These are phyloP conservation scores for Ascocoryne sarcoides DNA, from an alignment of 2,329 filamentous ascomycete species.

Conservation along the genomic window DNA sequence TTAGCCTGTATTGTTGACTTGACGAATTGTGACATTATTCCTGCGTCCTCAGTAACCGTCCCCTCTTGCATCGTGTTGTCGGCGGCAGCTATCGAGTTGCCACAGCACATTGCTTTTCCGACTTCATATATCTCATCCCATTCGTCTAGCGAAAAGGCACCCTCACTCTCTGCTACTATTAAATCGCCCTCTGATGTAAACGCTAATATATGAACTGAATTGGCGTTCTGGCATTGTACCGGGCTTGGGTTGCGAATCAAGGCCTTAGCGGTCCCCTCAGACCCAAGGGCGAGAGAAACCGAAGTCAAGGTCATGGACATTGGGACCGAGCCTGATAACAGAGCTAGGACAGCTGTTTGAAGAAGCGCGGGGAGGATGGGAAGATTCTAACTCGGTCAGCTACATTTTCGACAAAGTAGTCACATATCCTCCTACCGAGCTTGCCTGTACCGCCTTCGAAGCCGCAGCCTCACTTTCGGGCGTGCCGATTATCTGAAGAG, in stretches of 20 bases:
- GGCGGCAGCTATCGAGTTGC: conserved; percentile 24
- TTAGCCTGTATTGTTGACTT: conserved; percentile 53
- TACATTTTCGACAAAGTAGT: no score
- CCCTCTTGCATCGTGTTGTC: conserved; percentile 25
- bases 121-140: conserved; percentile 64
- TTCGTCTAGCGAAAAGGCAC: conserved; percentile 62
- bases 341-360: conserved; percentile 67
- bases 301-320: conserved; percentile 65
- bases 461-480: conserved; percentile 59
- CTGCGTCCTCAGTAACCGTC: conserved; percentile 35
- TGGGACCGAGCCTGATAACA: conserved; percentile 76
- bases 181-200: conserved; percentile 69
- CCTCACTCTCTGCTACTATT: conserved; percentile 73
- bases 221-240: conserved; percentile 50
- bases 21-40: conserved; percentile 47
- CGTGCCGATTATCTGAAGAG: conserved; percentile 64
- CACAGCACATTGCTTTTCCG: conserved; percentile 58
- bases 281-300: conserved; percentile 44
- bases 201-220: conserved; percentile 72
- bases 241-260: conserved; percentile 54
- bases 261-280: conserved; percentile 32
- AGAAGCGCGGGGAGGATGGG: conserved; percentile 72
- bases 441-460: conserved; percentile 50
- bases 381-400: conserved; percentile 67
- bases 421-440: conserved; percentile 49